Percentiles rank a stretch among this genome's conserved stretches.
phyloP scores from a whole-genome alignment of 331 rosid species.

The Saraca asoca region DNA sequence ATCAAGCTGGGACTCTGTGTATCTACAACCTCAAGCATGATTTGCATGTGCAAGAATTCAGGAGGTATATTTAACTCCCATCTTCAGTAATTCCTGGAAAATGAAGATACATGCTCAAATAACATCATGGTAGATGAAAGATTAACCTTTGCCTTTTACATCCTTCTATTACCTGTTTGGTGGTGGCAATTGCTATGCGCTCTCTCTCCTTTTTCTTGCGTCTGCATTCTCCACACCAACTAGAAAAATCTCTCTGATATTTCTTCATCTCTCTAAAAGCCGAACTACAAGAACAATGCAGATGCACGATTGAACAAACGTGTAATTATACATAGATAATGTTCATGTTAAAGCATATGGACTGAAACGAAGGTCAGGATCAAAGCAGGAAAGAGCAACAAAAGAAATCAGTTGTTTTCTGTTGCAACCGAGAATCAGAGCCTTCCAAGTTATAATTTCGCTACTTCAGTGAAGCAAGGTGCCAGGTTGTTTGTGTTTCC shows the following conservation, averaged over 20 bases:
- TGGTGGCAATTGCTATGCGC: conserved; percentile 53
- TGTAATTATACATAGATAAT: background rate
- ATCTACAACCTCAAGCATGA: conserved; percentile 51
- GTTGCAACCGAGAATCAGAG: background rate
- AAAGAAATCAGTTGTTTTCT: background rate
- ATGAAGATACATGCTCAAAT: conserved; percentile 18
- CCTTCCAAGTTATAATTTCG: conserved; percentile 2
- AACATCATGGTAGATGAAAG: conserved; percentile 14
- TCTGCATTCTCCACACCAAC: conserved; percentile 91
- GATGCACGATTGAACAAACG: conserved; percentile 2
- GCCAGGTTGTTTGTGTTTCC: conserved; percentile 2
- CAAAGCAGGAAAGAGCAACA: background rate
- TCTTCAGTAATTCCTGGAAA: conserved; percentile 68
- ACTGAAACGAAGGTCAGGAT: background rate
- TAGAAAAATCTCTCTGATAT: conserved; percentile 63
- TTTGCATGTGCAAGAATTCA: conserved; percentile 42
- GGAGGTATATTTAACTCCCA: conserved; percentile 47
- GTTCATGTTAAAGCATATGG: background rate
- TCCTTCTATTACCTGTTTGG: conserved; percentile 62
- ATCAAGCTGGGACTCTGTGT: conserved; percentile 34
- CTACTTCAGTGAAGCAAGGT: background rate
- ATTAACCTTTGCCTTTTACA: background rate
- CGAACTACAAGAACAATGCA: conserved; percentile 57
- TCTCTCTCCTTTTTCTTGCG: conserved; percentile 72
- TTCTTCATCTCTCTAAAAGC: conserved; percentile 78